Evolutionary conservation across 176 grass and related monocot genomes (phyloP).

Genomic region (Aegilops speltoides): DNA sequence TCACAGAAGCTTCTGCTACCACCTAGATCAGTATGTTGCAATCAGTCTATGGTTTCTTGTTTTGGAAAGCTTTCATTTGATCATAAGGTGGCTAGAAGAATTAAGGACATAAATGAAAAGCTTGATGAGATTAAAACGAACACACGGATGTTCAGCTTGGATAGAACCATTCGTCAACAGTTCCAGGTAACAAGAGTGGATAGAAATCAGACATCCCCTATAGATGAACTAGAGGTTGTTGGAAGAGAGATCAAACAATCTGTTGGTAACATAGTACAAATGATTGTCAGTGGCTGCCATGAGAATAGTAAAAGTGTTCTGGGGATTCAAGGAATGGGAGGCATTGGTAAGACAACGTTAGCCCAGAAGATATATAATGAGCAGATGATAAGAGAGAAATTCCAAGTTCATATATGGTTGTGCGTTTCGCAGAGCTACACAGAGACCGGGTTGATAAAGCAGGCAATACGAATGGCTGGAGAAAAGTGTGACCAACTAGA

Average conservation of each 20-base stretch:
- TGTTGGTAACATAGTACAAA: background rate
- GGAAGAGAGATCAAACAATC: slow-evolving; percentile 16
- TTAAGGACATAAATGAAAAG: slow-evolving; percentile 18
- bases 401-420: slow-evolving; percentile 33
- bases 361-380: slow-evolving; percentile 48
- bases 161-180: background rate
- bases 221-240: slow-evolving; percentile 34
- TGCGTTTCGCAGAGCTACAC: slow-evolving; percentile 35
- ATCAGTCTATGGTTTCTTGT: background rate
- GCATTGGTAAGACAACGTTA: slow-evolving; percentile 58
- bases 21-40: background rate
- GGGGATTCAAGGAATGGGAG: slow-evolving; percentile 37
- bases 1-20: background rate
- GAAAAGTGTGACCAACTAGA: background rate
- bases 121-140: background rate
- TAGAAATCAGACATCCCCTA: background rate
- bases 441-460: slow-evolving; percentile 12
- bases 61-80: background rate
- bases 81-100: slow-evolving; percentile 6
- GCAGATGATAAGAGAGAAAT: background rate
- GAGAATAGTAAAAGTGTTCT: background rate
- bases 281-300: background rate
- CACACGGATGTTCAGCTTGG: background rate
- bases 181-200: background rate
- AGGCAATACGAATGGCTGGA: slow-evolving; percentile 25